Evolutionary conservation across 768 basidiomycete species (phyloP).

Genomic region (Mycena alexandri): DNA sequence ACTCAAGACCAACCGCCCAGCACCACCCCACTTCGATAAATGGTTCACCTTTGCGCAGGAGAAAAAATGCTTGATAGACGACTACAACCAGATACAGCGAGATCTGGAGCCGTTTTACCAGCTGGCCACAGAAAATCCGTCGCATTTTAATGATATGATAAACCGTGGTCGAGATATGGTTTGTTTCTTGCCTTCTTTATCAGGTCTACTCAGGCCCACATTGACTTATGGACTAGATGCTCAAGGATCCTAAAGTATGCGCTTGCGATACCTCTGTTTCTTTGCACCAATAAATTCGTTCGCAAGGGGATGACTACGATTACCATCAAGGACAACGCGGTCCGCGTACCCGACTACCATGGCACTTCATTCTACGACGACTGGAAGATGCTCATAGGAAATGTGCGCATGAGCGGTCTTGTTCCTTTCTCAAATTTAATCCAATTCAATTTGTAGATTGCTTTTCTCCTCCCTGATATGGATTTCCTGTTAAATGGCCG

Average conservation of each 20-base stretch:
- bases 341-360: slow-evolving; percentile 30
- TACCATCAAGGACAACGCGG: slow-evolving; percentile 29
- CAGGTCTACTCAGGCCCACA: neutral
- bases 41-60: slow-evolving; percentile 34
- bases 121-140: slow-evolving; percentile 24
- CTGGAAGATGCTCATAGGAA: slow-evolving; percentile 32
- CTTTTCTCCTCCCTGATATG: slow-evolving; percentile 35
- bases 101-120: slow-evolving; percentile 39
- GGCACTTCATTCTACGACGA: slow-evolving; percentile 35
- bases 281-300: no score
- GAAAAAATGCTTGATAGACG: slow-evolving; percentile 38
- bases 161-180: slow-evolving; percentile 27
- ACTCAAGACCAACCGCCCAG: slow-evolving; percentile 32
- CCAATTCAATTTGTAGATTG: slow-evolving; percentile 16
- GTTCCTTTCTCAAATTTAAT: neutral
- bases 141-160: slow-evolving; percentile 34
- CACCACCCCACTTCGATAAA: slow-evolving; percentile 35
- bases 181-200: neutral
- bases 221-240: slow-evolving; percentile 14
- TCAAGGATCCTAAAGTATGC: slow-evolving; percentile 14
- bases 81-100: slow-evolving; percentile 35
- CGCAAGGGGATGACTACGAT: slow-evolving; percentile 33
- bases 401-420: slow-evolving; percentile 7
- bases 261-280: no score
- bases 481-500: slow-evolving; percentile 38